These are phyloP conservation scores for Candida silvicultrix DNA, from an alignment of 805 yeast species.

Conservation along the genomic window DNA sequence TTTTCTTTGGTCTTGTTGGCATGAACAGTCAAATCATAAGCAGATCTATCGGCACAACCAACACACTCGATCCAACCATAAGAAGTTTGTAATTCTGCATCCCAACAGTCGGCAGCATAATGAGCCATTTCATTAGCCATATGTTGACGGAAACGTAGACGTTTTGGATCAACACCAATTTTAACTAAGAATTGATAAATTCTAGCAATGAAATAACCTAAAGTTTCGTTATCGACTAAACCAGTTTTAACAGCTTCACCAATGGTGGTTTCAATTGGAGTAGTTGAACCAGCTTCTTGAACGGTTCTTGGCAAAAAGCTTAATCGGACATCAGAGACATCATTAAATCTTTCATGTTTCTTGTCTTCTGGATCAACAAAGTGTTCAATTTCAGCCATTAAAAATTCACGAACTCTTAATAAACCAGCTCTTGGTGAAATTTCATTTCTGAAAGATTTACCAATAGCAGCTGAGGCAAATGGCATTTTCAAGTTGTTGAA, in stretches of 20 bases:
- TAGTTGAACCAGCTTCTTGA: slow-evolving; percentile 82
- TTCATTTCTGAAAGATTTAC: slow-evolving; percentile 98
- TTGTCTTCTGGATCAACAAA: slow-evolving; percentile 92
- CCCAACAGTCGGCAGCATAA: slow-evolving; percentile 99
- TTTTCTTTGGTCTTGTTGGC: slow-evolving; percentile 93
- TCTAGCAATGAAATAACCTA: slow-evolving; percentile 95
- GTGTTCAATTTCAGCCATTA: slow-evolving; percentile 99
- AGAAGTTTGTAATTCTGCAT: slow-evolving; percentile 91
- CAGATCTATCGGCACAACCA: slow-evolving; percentile 99
- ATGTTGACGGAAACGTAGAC: slow-evolving; percentile 96
- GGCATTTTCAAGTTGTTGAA: slow-evolving; percentile 97
- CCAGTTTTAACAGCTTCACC: slow-evolving; percentile 89
- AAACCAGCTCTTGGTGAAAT: slow-evolving; percentile 98
- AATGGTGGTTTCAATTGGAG: slow-evolving; percentile 54
- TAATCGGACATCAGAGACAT: slow-evolving; percentile 67
- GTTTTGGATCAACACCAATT: slow-evolving; percentile 82
- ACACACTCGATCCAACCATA: slow-evolving; percentile 99
- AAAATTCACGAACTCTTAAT: slow-evolving; percentile 94
- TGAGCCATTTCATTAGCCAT: slow-evolving; percentile 99
- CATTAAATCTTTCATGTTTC: slow-evolving; percentile 71
- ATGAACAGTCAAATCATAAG: slow-evolving; percentile 94
- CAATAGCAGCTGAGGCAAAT: slow-evolving; percentile 98
- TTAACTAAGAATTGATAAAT: slow-evolving; percentile 77
- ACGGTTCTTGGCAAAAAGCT: slow-evolving; percentile 79
- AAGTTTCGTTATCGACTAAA: slow-evolving; percentile 93